Percentiles rank a stretch among this genome's conserved stretches.
phyloP scores from a whole-genome alignment of 2,329 filamentous ascomycete genomes.

The Penicillium paneum region DNA sequence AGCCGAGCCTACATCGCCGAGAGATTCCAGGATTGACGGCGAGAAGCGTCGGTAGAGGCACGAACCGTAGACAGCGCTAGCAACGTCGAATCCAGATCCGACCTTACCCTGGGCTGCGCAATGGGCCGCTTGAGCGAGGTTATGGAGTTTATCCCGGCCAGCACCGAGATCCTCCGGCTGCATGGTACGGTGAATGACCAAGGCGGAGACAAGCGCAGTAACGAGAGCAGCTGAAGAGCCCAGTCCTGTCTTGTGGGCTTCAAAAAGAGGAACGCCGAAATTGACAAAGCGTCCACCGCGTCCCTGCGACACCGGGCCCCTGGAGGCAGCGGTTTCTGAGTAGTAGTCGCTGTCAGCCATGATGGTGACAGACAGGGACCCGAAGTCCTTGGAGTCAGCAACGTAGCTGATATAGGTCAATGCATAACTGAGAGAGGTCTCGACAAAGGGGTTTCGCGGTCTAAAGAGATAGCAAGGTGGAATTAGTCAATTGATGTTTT shows the following conservation, averaged over 20 bases:
- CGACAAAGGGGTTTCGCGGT: slow-evolving; percentile 78
- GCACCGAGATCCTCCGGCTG: slow-evolving; percentile 44
- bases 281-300: slow-evolving; percentile 62
- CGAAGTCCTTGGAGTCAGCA: slow-evolving; percentile 54
- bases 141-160: slow-evolving; percentile 69
- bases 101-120: slow-evolving; percentile 96
- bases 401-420: slow-evolving; percentile 69
- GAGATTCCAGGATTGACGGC: slow-evolving; percentile 63
- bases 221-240: slow-evolving; percentile 93
- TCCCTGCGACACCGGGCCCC: slow-evolving; percentile 32
- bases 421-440: slow-evolving; percentile 83
- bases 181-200: slow-evolving; percentile 43
- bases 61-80: slow-evolving; percentile 85
- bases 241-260: slow-evolving; percentile 91
- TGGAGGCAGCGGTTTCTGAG: slow-evolving; percentile 60
- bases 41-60: slow-evolving; percentile 93
- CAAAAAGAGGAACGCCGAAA: slow-evolving; percentile 70
- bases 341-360: slow-evolving; percentile 97
- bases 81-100: slow-evolving; percentile 92
- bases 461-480: slow-evolving; percentile 33
- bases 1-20: slow-evolving; percentile 64
- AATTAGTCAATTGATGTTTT: slow-evolving; percentile 1
- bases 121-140: slow-evolving; percentile 88
- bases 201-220: slow-evolving; percentile 68
- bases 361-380: slow-evolving; percentile 73